A percentile compares a stretch with the other conserved stretches of the same genome.
Evolutionary conservation across 1,139 yeast genomes (phyloP).

Genomic region (Casaregolazyma suthepensis): DNA sequence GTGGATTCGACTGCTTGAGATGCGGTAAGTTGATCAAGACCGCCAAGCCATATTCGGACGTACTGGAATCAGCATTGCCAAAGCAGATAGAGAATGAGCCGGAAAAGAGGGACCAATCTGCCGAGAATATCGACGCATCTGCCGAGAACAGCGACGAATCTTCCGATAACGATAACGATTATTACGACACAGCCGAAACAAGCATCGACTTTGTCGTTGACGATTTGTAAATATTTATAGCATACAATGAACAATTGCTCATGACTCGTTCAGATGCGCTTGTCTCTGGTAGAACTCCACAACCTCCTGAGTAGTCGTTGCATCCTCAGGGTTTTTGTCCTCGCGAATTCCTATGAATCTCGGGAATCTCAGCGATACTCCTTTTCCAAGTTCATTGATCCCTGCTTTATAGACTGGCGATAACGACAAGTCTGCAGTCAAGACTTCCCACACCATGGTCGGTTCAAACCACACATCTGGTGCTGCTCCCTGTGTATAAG

Average conservation of each 20-base stretch:
- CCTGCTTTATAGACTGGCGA: constrained; percentile 95
- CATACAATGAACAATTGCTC: constrained; percentile 3
- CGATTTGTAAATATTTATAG: constrained; percentile 6
- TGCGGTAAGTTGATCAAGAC: constrained; percentile 29
- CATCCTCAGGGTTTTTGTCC: constrained; percentile 83
- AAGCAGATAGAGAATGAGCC: background rate
- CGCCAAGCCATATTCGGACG: constrained; percentile 26
- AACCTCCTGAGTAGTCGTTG: constrained; percentile 85
- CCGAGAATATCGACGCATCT: background rate
- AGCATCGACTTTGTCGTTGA: background rate
- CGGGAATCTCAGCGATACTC: constrained; percentile 88
- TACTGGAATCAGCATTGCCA: constrained; percentile 16
- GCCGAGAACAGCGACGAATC: background rate
- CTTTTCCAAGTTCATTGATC: constrained; percentile 67
- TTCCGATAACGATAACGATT: constrained; percentile 2
- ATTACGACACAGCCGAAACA: background rate
- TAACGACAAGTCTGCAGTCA: constrained; percentile 88
- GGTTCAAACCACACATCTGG: constrained; percentile 99
- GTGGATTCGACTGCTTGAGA: constrained; percentile 45
- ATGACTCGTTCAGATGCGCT: constrained; percentile 31
- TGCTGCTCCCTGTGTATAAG: constrained; percentile 48
- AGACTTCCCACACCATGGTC: constrained; percentile 74
- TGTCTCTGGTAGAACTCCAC: constrained; percentile 84
- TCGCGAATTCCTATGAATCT: constrained; percentile 80
- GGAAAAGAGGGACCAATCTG: too few species aligned